Evolutionary conservation across 768 basidiomycete genomes (phyloP), one percentile per base, ranked within the genome.

Genomic region (Strobilomyces echinocephalus): DNA sequence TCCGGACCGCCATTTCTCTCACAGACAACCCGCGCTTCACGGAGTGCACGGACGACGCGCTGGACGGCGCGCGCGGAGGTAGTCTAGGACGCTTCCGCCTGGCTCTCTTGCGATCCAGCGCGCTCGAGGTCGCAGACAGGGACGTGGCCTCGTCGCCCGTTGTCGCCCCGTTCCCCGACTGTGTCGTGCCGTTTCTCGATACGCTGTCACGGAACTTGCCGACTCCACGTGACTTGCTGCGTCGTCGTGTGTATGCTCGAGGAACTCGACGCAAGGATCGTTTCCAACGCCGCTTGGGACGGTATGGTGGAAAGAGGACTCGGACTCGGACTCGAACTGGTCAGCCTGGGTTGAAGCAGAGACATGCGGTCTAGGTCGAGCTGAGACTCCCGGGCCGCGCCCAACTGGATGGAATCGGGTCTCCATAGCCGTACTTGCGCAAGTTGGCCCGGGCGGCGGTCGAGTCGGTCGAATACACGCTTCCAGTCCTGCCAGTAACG

Each of bases 401-500:
- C 52, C 11, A 66, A n/a, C n/a, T 64, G 0, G 64, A 65, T 24
- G 62, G 59, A 26, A 64, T 49, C n/a, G 48, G 15, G 14, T 59
- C 56, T 1, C 36, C 53, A 24, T 69, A 63, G 8, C 61, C 59
- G 42, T 69, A 63, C 44, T 61, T 66, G 48, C 48, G 56, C 47
- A 63, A 10, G 44, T 65, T 68, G 36, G 67, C 57, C 10, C 61
- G 58, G 2, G 63, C 60, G 1, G 49, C 58, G 2, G 57, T 40
- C 1, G 66, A 64, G 12, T 64, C 62, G 1, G 62, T 58, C 39
- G 69, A 68, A 35, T 68, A 69, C 11, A 59, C 9, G 53, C 64
- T 70, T 0, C 57, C 60, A 12, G 60, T 24, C 4, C 24, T 24
- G 24, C n/a, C n/a, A n/a, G n/a, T n/a, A n/a, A 10, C 31, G 47